Evolutionary conservation across 75 land plant species (phyloP), one percentile per base, ranked within the genome.

Genomic region (Chamaecyparis obtusa): DNA sequence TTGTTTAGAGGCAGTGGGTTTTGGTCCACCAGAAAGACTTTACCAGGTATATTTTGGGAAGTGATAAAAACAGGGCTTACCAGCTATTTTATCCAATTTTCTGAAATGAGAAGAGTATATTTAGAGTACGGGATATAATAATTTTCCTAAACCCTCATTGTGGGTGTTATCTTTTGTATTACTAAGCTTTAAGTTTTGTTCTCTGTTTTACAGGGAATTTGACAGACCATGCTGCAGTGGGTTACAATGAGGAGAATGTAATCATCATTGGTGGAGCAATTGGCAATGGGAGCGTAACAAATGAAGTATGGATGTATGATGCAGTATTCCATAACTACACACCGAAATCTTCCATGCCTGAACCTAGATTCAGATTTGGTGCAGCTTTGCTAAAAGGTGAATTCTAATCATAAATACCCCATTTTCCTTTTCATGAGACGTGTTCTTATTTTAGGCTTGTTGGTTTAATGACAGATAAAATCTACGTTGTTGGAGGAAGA

Each of bases 1-100:
- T 75, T 91, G 71, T 91, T 91, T 84, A 85, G 92, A 30, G 92
- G 92, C 41, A 91, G 92, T 55, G 92, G 92, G 19, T 91, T 91
- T 82, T 91, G 92, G 92, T 75, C 91, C 60, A 30, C 86, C 14
- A 85, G 86, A n/a, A 17, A 33, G 3, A 1, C 32, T 19, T 88
- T 91, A 36, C 85, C 86, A 39, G 86, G 91, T 91, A 74, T 74
- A 35, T 74, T 74, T 11, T 32, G 10, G 77, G 36, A 51, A 51
- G 54, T 51, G 10, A 13, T 51, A 13, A 13, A 51, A 51, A 51
- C 15, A 51, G 54, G 54, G 54, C 15, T 51, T 51, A 51, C 1
- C 54, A 51, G 54, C 54, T 51, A 51, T 51, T 51, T 51, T 51
- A 2, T 13, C 14, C 54, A 51, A 9, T 49, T 49, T 49, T 9